Evolutionary conservation across 2,329 filamentous ascomycete genomes (phyloP).

Genomic region (Septoria linicola): DNA sequence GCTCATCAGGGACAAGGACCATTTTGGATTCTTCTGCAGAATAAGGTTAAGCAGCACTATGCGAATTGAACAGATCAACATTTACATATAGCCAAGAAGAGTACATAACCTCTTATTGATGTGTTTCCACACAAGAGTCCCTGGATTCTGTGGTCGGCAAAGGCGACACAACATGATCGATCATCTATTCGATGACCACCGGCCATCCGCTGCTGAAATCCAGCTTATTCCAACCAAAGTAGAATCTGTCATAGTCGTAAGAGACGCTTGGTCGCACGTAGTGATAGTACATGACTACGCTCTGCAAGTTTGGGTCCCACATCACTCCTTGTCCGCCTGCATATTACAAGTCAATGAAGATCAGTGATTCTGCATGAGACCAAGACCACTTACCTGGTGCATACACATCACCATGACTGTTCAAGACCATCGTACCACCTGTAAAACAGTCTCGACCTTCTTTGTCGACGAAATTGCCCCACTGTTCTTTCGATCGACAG

Average conservation of each 20-base stretch:
- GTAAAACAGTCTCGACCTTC: constrained; percentile 53
- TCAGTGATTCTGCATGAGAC: no score
- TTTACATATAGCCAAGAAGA: no score
- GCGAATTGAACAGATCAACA: no score
- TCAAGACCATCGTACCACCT: constrained; percentile 59
- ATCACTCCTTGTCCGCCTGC: constrained; percentile 57
- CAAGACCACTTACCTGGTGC: constrained; percentile 60
- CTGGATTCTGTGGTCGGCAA: no score
- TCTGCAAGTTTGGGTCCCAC: constrained; percentile 46
- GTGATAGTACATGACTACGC: constrained; percentile 63
- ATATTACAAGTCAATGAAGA: no score
- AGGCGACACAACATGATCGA: no score
- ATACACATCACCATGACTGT: constrained; percentile 61
- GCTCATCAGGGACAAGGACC: no score
- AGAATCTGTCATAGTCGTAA: constrained; percentile 28
- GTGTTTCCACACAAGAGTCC: no score
- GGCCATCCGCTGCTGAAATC: constrained; percentile 29
- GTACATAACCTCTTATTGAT: no score
- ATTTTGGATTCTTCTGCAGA: no score
- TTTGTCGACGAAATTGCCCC: constrained; percentile 57
- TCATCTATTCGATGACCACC: no score
- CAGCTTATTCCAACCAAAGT: constrained; percentile 31
- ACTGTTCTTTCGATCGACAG: constrained; percentile 55
- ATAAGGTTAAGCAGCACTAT: no score
- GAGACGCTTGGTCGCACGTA: constrained; percentile 41